Evolutionary conservation across 2,329 filamentous ascomycete genomes (phyloP), one percentile per base, ranked within the genome.

Genomic region (Trichoderma aggressivum): DNA sequence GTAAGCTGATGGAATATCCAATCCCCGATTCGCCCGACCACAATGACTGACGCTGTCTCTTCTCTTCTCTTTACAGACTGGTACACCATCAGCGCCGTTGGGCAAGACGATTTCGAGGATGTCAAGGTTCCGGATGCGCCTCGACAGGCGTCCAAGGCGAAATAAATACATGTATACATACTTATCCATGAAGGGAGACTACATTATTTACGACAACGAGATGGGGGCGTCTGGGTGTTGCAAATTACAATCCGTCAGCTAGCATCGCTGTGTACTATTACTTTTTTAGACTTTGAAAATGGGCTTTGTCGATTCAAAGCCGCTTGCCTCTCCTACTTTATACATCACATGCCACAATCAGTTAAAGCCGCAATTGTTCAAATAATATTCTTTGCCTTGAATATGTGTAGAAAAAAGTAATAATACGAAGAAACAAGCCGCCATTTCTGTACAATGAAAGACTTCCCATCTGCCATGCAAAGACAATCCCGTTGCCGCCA

Each of bases 71-170:
- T 56, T 34, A 59, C 70, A 89, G 88, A 89, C 77, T 83, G 82
- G 75, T 89, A 89, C 78, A 89, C 88, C 5, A 91, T 99, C 79
- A 88, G 86, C 75, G 94, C 93, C 69, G 92, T 99, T 78, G 94
- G 95, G 56, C 96, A 98, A 82, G 96, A 98, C 81, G 93, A 98
- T 75, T 99, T 99, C 84, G 93, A 94, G 71, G 96, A 99, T 80
- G 94, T 98, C 76, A 91, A 94, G 79, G 91, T 98, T 47, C 96
- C 96, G 32, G 92, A 93, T 79, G 85, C 87, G 66, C 91, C 93
- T 61, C 81, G 82, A 63, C 83, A 86, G 72, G 81, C 84, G n/a
- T 77, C 82, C 50, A 80, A 82, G 58, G 72, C 78, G 36, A 81
- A 79, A 72, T 81, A 71, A 67, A 63, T 10, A 30, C 24, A 12